These are phyloP conservation scores for Colletotrichum chrysophilum DNA, from an alignment of 2,329 filamentous ascomycete species.

Conservation along the genomic window DNA sequence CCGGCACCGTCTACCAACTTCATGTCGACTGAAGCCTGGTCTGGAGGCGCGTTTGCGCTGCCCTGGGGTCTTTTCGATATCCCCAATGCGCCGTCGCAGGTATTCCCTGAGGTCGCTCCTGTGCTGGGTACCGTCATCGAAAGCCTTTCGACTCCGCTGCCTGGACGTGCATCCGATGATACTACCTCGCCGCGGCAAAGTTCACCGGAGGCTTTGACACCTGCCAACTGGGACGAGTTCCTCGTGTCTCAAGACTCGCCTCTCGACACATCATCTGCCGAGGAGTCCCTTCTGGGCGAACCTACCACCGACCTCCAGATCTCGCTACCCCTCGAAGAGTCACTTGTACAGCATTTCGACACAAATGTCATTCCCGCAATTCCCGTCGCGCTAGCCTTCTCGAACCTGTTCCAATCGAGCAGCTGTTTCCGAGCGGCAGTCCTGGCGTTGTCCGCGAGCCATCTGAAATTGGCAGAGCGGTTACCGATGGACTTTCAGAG, in stretches of 20 bases:
- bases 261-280: not conserved
- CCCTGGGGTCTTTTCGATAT: not conserved
- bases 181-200: not conserved
- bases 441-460: conserved; percentile 5
- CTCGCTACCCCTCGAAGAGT: not conserved
- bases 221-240: not conserved
- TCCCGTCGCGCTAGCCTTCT: not conserved
- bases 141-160: not conserved
- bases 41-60: not conserved
- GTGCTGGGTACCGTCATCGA: not conserved
- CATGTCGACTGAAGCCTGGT: not conserved
- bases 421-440: conserved; percentile 2
- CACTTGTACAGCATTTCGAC: conserved; percentile 5
- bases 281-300: not conserved
- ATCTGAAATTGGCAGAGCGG: not conserved
- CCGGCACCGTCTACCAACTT: not conserved
- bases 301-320: not conserved
- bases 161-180: not conserved
- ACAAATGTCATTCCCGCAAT: not conserved
- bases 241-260: not conserved
- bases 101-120: too few relatives aligned
- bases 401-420: not conserved
- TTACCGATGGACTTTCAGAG: not conserved
- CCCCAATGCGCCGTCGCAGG: not conserved
- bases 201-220: not conserved